Evolutionary conservation across 208 protist species (phyloP).

Genomic region (Naegleria lovaniensis): DNA sequence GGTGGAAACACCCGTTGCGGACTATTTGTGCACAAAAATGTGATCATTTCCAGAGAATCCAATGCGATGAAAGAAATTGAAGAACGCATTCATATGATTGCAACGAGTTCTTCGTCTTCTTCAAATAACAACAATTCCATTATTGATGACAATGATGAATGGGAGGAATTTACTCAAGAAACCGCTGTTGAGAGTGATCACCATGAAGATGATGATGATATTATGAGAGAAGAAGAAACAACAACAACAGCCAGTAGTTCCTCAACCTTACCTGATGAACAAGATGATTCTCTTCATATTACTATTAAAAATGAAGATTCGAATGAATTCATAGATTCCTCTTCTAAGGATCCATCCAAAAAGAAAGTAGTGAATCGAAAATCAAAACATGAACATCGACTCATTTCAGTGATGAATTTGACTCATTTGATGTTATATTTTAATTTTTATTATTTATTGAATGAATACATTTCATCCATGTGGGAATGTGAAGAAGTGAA

Average conservation of each 20-base stretch:
- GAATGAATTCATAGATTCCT: too few species aligned
- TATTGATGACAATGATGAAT: background rate
- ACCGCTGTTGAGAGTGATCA: too few species aligned
- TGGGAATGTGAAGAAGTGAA: background rate
- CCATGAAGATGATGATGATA: too few species aligned
- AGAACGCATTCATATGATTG: background rate
- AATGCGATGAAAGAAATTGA: background rate
- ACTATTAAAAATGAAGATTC: background rate
- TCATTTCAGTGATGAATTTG: background rate
- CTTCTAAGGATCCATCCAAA: background rate
- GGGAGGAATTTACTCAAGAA: background rate
- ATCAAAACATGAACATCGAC: background rate
- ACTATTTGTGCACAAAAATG: too few species aligned
- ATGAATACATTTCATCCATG: too few species aligned
- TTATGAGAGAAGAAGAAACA: too few species aligned
- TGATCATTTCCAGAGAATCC: background rate
- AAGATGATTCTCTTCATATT: background rate
- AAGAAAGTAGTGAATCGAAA: background rate
- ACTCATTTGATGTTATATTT: background rate
- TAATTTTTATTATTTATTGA: too few species aligned
- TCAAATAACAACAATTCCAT: too few species aligned
- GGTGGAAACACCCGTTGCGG: too few species aligned
- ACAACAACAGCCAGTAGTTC: too few species aligned
- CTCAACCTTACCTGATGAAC: background rate
- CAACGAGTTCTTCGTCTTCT: too few species aligned